Base-by-base conservation (phyloP, 192 early-diverging fungal genomes). In the Dimargaris verticillata region DNA sequence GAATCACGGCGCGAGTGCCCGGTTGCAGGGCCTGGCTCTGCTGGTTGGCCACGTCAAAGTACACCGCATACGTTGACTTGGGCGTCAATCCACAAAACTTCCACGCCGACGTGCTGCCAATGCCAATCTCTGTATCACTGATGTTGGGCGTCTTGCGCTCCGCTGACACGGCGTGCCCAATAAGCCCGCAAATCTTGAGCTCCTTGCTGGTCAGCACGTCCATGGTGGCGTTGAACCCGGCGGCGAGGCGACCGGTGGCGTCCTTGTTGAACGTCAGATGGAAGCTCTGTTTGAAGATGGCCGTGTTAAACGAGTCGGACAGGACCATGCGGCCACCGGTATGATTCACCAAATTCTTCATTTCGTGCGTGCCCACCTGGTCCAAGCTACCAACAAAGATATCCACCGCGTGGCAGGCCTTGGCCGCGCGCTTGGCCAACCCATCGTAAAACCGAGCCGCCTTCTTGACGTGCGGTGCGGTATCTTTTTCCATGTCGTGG, bases 261-360 rank as follows among this genome's bases (percentile, higher is more conserved):
- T 99, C 93, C 75, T 95, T 95, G 64, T 82, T 81, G 72, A 99
- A 95, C 44, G 97, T 63, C 44, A 91, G 80, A 66, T 93, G 88
- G 79, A 97, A 97, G 63, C 89, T 91, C 73, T 96, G 89, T 77
- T 95, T 99, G 82, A 99, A 99, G 52, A 99, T 91, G 18, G 86
- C 74, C 25, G 88, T 93, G 52, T 83, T 90, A 77, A 96, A 99
- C 58, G 92, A 90, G 72, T 99, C 95, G 3, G 94, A 83, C 28
- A 99, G 76, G 55, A 95, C 87, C 84, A 99, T 95, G 66, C 73
- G 79, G 41, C 95, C 95, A 64, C 90, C 93, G 4, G 93, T 97
- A 54, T 67, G 70, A 70, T 87, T 95, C 18, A 83, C 82, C 67
- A 99, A 78, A 7, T 75, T 78, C 75, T 91, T 93, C 92, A 99